Conservation (phyloP, 345 rosid genomes). For the Arabidopsis arenosa region DNA sequence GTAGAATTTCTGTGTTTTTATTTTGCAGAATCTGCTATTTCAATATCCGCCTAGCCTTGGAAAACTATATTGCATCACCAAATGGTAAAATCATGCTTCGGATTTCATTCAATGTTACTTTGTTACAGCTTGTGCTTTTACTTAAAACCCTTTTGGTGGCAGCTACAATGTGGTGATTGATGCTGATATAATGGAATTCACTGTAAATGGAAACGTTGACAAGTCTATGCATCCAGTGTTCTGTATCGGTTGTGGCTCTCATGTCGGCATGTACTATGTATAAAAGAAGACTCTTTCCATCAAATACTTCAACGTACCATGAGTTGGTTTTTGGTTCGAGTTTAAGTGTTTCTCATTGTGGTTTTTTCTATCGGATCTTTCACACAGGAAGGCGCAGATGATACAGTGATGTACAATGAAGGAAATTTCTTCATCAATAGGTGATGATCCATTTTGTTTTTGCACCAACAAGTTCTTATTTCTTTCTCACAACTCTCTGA, state of each 20-base stretch:
- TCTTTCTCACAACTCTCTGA: background rate
- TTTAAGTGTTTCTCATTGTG: background rate
- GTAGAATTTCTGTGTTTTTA: too few relatives aligned
- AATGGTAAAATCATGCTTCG: background rate
- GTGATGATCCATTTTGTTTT: constrained; percentile 1
- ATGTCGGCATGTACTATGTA: background rate
- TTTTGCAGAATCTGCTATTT: background rate
- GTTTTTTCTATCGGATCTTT: background rate
- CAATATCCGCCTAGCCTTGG: background rate
- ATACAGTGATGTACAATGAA: background rate
- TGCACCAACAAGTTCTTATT: background rate
- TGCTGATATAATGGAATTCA: background rate
- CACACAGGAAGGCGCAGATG: constrained; percentile 2
- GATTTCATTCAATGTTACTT: background rate
- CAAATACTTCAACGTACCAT: background rate
- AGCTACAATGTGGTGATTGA: background rate
- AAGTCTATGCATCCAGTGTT: background rate
- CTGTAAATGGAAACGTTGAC: background rate
- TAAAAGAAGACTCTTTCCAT: background rate
- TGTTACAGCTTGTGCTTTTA: background rate
- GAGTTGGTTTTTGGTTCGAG: background rate
- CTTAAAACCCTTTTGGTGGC: background rate
- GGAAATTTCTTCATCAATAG: constrained; percentile 12
- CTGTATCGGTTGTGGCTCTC: background rate
- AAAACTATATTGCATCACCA: background rate